phyloP scores from a whole-genome alignment of 305 asterid genomes.

The Withania somnifera region DNA sequence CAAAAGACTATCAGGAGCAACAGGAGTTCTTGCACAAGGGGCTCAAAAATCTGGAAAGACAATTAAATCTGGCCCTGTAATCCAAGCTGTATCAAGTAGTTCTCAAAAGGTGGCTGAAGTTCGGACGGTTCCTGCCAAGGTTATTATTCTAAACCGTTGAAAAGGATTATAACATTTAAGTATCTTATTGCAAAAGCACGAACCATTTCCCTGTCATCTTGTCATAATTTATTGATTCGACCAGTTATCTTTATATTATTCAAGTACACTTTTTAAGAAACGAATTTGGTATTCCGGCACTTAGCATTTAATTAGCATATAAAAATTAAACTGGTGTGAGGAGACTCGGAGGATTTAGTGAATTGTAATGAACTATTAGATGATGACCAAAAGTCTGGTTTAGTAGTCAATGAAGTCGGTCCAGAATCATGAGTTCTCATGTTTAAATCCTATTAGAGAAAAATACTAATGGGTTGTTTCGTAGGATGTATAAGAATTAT shows the following conservation, averaged over 20 bases:
- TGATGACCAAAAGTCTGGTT: background rate
- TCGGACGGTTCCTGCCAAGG: slow-evolving; percentile 34
- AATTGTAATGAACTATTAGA: background rate
- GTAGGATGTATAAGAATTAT: too few relatives aligned
- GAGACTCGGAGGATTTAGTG: background rate
- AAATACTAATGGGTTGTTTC: too few relatives aligned
- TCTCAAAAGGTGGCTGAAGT: slow-evolving; percentile 35
- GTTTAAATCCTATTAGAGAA: background rate
- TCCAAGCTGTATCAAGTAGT: slow-evolving; percentile 29
- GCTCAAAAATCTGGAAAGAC: slow-evolving; percentile 25
- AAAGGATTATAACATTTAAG: background rate
- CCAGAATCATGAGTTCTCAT: background rate
- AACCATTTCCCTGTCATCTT: background rate
- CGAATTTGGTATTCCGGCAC: background rate
- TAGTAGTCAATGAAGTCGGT: background rate
- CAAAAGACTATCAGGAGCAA: slow-evolving; percentile 50
- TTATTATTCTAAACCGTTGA: slow-evolving; percentile 2
- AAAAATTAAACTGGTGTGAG: background rate
- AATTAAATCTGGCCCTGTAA: slow-evolving; percentile 16
- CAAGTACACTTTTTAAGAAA: background rate
- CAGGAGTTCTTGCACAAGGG: slow-evolving; percentile 28
- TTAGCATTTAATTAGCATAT: background rate
- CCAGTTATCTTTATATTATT: background rate
- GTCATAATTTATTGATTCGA: background rate
- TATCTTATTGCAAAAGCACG: background rate